A percentile compares a stretch with the other conserved stretches of the same genome.
phyloP scores from a whole-genome alignment of 805 yeast genomes.

The Wickerhamomyces queroliae region DNA sequence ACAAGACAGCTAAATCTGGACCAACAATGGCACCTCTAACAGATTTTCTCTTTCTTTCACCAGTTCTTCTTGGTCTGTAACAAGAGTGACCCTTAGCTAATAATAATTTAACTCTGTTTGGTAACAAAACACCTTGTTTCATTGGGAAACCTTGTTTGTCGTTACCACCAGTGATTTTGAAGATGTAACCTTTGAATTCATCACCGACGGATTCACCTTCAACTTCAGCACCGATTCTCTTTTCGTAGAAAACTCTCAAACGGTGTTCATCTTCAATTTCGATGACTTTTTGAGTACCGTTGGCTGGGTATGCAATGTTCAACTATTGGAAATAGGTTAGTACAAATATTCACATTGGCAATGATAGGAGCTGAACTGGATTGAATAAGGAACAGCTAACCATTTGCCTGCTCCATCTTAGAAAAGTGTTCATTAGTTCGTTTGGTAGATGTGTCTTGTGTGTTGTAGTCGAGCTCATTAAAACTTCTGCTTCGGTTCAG shows the following conservation, averaged over 20 bases:
- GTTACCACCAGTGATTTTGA: slow-evolving; percentile 98
- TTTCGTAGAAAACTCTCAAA: slow-evolving; percentile 92
- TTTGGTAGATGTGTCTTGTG: too few relatives aligned
- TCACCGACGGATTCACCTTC: slow-evolving; percentile 95
- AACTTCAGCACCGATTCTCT: slow-evolving; percentile 98
- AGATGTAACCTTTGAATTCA: slow-evolving; percentile 94
- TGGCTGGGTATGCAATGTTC: slow-evolving; percentile 97
- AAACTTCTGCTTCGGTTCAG: too few relatives aligned
- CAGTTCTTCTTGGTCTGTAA: slow-evolving; percentile 98
- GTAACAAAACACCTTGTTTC: slow-evolving; percentile 99
- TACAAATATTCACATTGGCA: too few relatives aligned
- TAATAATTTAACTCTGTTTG: slow-evolving; percentile 96
- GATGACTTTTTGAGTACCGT: slow-evolving; percentile 96
- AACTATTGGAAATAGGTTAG: slow-evolving; percentile 48
- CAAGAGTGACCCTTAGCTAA: slow-evolving; percentile 90
- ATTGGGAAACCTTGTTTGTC: slow-evolving; percentile 99
- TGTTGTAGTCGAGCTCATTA: too few relatives aligned
- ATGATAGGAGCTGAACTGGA: too few relatives aligned
- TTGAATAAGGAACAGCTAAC: too few relatives aligned
- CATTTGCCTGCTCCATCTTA: not conserved
- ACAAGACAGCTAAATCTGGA: slow-evolving; percentile 90
- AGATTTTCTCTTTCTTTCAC: slow-evolving; percentile 99
- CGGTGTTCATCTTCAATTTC: slow-evolving; percentile 98
- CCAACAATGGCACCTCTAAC: slow-evolving; percentile 98
- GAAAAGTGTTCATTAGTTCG: too few relatives aligned